These are phyloP conservation scores for Phytophthora crassamura DNA, from an alignment of 352 stramenopile species.

Conservation along the genomic window DNA sequence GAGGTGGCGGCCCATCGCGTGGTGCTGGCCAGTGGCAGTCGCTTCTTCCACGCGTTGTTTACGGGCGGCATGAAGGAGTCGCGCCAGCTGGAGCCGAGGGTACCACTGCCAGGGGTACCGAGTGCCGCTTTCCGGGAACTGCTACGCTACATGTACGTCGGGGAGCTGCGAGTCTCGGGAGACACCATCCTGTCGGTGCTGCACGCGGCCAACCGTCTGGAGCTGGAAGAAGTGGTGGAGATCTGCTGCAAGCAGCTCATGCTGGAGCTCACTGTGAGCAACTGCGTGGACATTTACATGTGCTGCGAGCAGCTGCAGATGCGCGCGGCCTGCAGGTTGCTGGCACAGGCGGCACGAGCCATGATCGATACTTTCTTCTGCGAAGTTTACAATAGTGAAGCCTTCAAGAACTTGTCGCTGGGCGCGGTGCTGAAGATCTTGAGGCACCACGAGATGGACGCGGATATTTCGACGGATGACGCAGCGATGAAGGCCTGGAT, in stretches of 20 bases:
- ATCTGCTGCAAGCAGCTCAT: constrained; percentile 80
- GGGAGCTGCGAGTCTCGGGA: constrained; percentile 56
- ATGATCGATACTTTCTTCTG: constrained; percentile 76
- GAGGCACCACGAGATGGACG: constrained; percentile 37
- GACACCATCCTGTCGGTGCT: constrained; percentile 72
- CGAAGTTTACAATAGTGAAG: constrained; percentile 59
- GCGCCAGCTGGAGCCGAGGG: constrained; percentile 20
- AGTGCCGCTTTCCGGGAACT: constrained; percentile 53
- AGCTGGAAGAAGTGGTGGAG: constrained; percentile 74
- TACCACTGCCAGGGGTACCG: constrained; percentile 67
- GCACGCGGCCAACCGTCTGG: constrained; percentile 71
- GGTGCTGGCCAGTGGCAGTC: constrained; percentile 63
- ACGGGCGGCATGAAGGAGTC: constrained; percentile 80
- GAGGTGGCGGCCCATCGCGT: constrained; percentile 67
- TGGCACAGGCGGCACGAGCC: constrained; percentile 60
- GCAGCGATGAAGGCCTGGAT: constrained; percentile 59
- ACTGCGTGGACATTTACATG: constrained; percentile 80
- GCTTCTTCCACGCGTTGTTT: constrained; percentile 81
- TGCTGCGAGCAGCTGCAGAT: constrained; percentile 68
- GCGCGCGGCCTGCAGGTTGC: constrained; percentile 49
- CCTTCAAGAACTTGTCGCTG: constrained; percentile 65
- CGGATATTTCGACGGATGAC: constrained; percentile 30
- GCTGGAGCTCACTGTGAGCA: constrained; percentile 65
- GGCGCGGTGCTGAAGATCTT: constrained; percentile 51
- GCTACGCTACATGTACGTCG: constrained; percentile 75